Percentiles rank a stretch among this genome's conserved stretches.
Conservation (phyloP, 148 eudicot species). For the Persicaria maculosa region DNA sequence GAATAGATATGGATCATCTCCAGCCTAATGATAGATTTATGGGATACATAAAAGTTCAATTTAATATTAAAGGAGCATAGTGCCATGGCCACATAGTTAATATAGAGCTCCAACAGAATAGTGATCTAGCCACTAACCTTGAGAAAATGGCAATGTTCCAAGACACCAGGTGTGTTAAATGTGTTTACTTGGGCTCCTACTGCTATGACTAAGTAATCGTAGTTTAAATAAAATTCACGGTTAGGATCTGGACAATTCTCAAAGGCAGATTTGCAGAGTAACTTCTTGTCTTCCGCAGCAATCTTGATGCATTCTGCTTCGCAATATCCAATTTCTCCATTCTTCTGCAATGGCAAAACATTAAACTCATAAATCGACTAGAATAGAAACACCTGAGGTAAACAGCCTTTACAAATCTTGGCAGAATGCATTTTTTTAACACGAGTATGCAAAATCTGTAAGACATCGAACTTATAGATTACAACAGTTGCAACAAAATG, state of each 20-base stretch:
- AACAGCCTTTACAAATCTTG: not conserved
- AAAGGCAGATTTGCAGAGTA: constrained; percentile 51
- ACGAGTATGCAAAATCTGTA: not conserved
- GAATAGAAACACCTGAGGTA: not conserved
- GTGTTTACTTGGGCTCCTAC: constrained; percentile 88
- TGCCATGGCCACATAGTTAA: not conserved
- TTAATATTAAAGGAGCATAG: not conserved
- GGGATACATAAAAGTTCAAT: not conserved
- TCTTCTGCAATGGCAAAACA: constrained; percentile 31
- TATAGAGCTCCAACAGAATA: not conserved
- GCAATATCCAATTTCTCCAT: constrained; percentile 57
- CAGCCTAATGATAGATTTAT: not conserved
- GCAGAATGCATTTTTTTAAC: not conserved
- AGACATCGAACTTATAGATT: not conserved
- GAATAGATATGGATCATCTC: constrained; percentile 14
- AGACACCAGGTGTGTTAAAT: constrained; percentile 85
- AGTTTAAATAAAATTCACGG: constrained; percentile 54
- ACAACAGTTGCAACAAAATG: not conserved
- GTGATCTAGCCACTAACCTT: constrained; percentile 41
- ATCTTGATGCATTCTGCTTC: constrained; percentile 83
- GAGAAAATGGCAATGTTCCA: constrained; percentile 78
- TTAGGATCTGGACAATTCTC: constrained; percentile 42
- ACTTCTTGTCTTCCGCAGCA: constrained; percentile 51
- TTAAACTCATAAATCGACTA: not conserved
- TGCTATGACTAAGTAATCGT: constrained; percentile 78